Conservation (phyloP, 148 eudicot species). For the Arctostaphylos glauca region DNA sequence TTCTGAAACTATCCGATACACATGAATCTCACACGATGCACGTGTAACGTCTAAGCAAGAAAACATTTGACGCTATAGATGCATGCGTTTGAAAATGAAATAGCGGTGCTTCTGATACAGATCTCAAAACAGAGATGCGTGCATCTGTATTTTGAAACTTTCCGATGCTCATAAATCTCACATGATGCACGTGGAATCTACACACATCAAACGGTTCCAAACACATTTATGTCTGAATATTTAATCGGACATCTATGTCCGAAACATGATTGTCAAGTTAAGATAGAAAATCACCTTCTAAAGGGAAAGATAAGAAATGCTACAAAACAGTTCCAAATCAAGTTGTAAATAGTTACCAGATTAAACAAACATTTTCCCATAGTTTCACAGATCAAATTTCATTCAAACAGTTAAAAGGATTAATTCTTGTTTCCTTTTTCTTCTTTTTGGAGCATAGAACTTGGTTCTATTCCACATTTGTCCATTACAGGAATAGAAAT, state of each 20-base stretch:
- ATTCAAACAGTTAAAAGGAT: conserved; percentile 2
- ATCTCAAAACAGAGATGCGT: too few species aligned
- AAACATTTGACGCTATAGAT: background rate
- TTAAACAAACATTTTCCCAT: background rate
- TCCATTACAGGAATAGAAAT: conserved; percentile 10
- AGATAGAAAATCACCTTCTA: too few species aligned
- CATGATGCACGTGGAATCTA: too few species aligned
- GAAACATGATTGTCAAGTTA: too few species aligned
- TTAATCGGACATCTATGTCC: too few species aligned
- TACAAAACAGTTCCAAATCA: background rate
- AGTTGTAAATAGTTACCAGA: background rate
- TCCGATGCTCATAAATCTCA: too few species aligned
- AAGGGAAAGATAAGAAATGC: background rate
- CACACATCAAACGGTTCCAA: too few species aligned
- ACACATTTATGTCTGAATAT: too few species aligned
- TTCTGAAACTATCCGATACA: too few species aligned
- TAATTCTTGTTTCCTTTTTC: background rate
- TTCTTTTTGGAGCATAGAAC: background rate
- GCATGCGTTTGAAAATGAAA: background rate
- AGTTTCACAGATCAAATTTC: conserved; percentile 1
- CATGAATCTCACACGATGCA: too few species aligned
- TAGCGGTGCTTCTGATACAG: too few species aligned
- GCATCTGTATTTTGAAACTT: too few species aligned
- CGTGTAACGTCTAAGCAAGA: background rate
- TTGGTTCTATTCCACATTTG: conserved; percentile 23